Base-by-base conservation (phyloP, 169 alveolate genomes). In the Eimeria acervulina region DNA sequence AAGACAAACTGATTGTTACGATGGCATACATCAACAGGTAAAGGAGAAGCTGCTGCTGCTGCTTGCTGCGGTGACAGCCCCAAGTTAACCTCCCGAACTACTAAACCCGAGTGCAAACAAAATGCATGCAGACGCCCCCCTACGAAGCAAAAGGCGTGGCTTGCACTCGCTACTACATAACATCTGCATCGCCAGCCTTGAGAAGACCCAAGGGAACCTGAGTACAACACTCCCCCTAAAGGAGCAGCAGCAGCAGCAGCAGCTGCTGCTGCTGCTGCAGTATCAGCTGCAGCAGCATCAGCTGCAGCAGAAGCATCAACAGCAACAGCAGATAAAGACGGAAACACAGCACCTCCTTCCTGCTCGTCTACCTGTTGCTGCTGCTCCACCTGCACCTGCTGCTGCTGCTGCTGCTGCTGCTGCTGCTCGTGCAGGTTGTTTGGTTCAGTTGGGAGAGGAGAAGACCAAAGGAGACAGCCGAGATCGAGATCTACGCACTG, bases 11-110 rank as follows among this genome's bases (percentile, higher is more conserved):
- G 83, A 5, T 72, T 72, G 21, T 36, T 72, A 10, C 44, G 40
- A 28, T 72, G 40, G 17, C 83, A 72, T 28, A 72, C 83, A 28
- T 72, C 83, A 3, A 72, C n/a, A 38, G 83, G 83, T 42, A 72
- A 15, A 38, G 52, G 47, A 7, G 47, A 5, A 3, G 83, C 83
- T 47, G 55, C 55, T 47, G 55, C 55, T 47, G 55, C 55, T 47
- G 55, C 55, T 47, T 47, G 55, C 55, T 5, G 5, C 23, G 44
- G 44, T 6, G 44, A 72, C 8, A 72, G 83, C 52, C 83, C 83
- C 83, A 72, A n/a, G n/a, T 13, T n/a, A 4, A 72, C 21, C 23
- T 72, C 83, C 44, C 83, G 8, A 6, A 28, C 44, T 13, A n/a
- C 4, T 38, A 23, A 13, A 13, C 83, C 83, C 6, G 83, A 31